Base-by-base conservation (phyloP, 73 alveolate genomes). In the Diophrys appendiculata region DNA sequence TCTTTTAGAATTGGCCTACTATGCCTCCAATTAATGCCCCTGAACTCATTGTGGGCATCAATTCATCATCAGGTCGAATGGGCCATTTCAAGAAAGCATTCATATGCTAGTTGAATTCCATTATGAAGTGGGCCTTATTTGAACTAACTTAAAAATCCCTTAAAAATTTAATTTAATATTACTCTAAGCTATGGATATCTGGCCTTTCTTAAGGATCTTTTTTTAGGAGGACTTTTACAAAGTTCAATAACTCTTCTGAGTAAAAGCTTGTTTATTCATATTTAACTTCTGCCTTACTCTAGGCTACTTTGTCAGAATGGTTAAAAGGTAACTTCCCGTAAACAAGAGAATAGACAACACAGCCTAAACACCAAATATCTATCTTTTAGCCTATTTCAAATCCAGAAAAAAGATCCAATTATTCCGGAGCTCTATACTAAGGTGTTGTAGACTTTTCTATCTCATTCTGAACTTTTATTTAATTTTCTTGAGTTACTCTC, bases 371-470 rank as follows among this genome's bases (percentile, higher is more conserved):
- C 99, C 99, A 97, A 29, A 95, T 72, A 82, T 97, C 99, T 13
- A 88, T 98, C 80, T 94, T 87, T 43, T 90, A 95, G 80, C 77
- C 88, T 11, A 97, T 95, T 0, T 88, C 83, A 64, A 70, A 86
- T 33, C 93, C 86, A 32, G 92, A 73, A 80, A 87, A 92, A 27
- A 92, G 79, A 72, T 97, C 99, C 27, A 91, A 76, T 93, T 93
- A 84, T 90, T 97, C 99, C 8, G 99, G 99, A 14, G 99, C 98
- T 55, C 98, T 27, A 74, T 95, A 94, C 93, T 90, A 82, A 52
- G 97, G 93, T 32, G 99, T 94, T 3, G 99, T 91, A 35, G 76
- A 78, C 68, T 89, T 91, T 68, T 93, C 98, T 65, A 89, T 88
- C 28, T 89, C 92, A 60, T 95, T 96, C 67, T 90, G 87, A 72